These are phyloP conservation scores for Paraconiothyrium brasiliense DNA, from an alignment of 2,329 filamentous ascomycete genomes.

Conservation along the genomic window DNA sequence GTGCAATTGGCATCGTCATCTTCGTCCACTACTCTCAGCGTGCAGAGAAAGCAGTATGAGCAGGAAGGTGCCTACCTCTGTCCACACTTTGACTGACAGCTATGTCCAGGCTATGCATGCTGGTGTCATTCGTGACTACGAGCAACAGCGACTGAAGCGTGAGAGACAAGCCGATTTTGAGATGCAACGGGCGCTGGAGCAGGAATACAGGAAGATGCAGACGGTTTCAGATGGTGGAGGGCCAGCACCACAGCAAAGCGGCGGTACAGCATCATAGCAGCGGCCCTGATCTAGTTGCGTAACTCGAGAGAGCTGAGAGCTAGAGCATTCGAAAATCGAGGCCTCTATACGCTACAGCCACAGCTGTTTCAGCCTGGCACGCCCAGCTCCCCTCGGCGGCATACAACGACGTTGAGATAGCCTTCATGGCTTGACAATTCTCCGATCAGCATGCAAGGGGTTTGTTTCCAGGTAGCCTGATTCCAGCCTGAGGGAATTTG, in stretches of 20 bases:
- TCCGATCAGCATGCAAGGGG: constrained; percentile 6
- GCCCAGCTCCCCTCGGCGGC: constrained; percentile 4
- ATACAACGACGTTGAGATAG: constrained; percentile 20
- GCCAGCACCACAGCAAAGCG: constrained; percentile 33
- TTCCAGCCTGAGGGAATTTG: not conserved
- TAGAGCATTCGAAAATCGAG: not conserved
- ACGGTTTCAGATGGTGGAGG: constrained; percentile 65
- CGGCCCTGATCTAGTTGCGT: not conserved
- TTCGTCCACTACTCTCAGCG: constrained; percentile 92
- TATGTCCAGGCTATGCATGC: constrained; percentile 84
- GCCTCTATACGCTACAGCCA: constrained; percentile 1
- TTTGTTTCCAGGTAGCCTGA: not conserved
- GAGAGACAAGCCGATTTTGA: constrained; percentile 96
- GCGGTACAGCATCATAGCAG: constrained; percentile 24
- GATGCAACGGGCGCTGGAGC: constrained; percentile 83
- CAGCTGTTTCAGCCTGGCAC: constrained; percentile 21
- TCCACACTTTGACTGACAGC: constrained; percentile 21
- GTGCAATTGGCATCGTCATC: constrained; percentile 78
- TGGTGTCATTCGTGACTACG: constrained; percentile 92
- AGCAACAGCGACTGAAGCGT: constrained; percentile 87
- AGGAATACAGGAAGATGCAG: constrained; percentile 90
- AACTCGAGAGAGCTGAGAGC: not conserved
- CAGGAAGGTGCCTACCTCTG: constrained; percentile 22
- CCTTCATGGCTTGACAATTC: constrained; percentile 16
- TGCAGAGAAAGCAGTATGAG: constrained; percentile 78